Percentiles rank a stretch among this genome's conserved stretches.
These are phyloP conservation scores for Xylariaceae sp. DNA, from an alignment of 2,329 filamentous ascomycete species.

Conservation along the genomic window DNA sequence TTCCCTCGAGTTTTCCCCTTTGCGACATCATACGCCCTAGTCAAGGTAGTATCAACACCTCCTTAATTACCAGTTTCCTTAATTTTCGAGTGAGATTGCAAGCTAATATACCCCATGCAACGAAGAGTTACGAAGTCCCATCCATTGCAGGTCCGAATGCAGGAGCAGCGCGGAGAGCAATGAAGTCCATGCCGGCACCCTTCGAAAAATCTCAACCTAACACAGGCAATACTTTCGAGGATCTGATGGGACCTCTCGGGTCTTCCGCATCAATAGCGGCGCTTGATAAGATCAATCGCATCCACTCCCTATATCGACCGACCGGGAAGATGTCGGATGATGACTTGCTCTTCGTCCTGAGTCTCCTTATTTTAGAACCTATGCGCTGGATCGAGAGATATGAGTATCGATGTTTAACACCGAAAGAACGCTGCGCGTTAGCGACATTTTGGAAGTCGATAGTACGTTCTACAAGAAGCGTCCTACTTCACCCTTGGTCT, in stretches of 20 bases:
- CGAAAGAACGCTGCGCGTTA: conserved; percentile 9
- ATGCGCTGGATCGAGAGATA: conserved; percentile 7
- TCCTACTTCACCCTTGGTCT: too few species aligned
- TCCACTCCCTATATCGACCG: conserved; percentile 12
- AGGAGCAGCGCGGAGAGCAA: conserved; percentile 3
- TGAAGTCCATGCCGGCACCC: neutral
- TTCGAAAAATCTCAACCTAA: neutral
- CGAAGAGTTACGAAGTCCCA: conserved; percentile 8
- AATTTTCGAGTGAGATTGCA: neutral
- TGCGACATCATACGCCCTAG: conserved; percentile 6
- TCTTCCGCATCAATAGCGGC: conserved; percentile 1
- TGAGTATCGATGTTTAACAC: conserved; percentile 5
- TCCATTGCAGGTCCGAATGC: conserved; percentile 10
- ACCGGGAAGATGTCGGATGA: conserved; percentile 13
- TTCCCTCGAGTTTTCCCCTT: conserved; percentile 8
- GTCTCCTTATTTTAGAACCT: conserved; percentile 5
- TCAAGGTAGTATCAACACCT: conserved; percentile 6
- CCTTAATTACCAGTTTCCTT: neutral
- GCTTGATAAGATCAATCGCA: conserved; percentile 9
- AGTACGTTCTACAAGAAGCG: too few species aligned
- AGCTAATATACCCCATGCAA: neutral
- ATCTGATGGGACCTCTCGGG: conserved; percentile 4
- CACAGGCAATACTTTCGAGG: neutral
- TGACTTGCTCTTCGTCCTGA: conserved; percentile 13
- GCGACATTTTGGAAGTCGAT: conserved; percentile 11